Percentiles rank a stretch among this genome's conserved stretches.
These are phyloP conservation scores for Gossypium anomalum DNA, from an alignment of 345 rosid genomes.

Conservation along the genomic window DNA sequence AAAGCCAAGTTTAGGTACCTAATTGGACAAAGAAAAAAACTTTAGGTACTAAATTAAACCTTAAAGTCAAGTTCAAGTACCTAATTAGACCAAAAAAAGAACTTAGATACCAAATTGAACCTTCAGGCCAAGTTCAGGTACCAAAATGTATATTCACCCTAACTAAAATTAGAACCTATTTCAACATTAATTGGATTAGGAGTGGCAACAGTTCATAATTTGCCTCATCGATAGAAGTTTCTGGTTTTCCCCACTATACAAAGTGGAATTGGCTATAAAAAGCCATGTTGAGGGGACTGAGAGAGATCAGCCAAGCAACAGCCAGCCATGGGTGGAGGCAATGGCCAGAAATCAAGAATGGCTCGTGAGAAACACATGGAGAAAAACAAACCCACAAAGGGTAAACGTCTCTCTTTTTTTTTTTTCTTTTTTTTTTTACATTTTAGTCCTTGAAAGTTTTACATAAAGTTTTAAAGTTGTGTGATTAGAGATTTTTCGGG, in stretches of 20 bases:
- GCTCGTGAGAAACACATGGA: constrained; percentile 56
- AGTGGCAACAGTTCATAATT: background rate
- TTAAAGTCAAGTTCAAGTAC: no score
- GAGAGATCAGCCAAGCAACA: background rate
- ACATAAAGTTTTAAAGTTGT: background rate
- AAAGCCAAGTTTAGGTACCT: no score
- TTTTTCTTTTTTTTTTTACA: no score
- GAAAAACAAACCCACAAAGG: constrained; percentile 41
- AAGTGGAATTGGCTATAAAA: background rate
- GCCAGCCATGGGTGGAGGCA: constrained; percentile 55
- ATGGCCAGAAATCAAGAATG: constrained; percentile 59
- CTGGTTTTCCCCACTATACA: background rate
- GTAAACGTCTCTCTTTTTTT: background rate
- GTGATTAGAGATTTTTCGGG: no score
- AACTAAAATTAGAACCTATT: no score
- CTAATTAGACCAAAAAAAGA: no score
- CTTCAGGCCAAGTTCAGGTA: no score
- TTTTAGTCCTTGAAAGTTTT: background rate
- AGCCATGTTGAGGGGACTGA: background rate
- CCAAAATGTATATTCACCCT: no score
- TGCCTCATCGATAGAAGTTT: background rate
- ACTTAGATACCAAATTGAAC: no score
- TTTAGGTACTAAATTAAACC: no score
- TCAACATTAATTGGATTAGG: no score
- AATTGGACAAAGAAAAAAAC: no score